phyloP scores from a whole-genome alignment of 345 rosid genomes.

The Euclidium syriacum region DNA sequence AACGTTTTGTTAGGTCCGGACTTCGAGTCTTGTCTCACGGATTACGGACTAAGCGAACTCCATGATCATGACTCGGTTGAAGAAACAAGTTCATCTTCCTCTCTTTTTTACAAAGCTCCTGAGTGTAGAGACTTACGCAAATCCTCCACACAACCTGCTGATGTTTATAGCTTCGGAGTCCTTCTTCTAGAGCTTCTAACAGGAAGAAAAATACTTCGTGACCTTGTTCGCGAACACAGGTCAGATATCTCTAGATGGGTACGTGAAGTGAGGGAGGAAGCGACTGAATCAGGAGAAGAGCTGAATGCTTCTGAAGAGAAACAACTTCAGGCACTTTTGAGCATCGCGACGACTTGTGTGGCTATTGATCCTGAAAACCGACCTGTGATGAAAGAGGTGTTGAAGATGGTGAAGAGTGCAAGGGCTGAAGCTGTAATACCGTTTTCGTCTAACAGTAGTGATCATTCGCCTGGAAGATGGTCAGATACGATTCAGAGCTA shows the following conservation, averaged over 20 bases:
- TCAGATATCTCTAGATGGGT: slow-evolving; percentile 94
- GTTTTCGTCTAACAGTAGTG: slow-evolving; percentile 80
- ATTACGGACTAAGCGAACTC: slow-evolving; percentile 63
- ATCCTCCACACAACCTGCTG: slow-evolving; percentile 71
- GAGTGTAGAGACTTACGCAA: slow-evolving; percentile 62
- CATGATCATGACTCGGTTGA: slow-evolving; percentile 67
- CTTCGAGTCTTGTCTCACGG: slow-evolving; percentile 94
- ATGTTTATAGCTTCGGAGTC: slow-evolving; percentile 95
- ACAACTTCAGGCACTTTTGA: slow-evolving; percentile 80
- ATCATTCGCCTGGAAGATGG: slow-evolving; percentile 82
- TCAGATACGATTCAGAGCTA: slow-evolving; percentile 76
- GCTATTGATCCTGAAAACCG: slow-evolving; percentile 56
- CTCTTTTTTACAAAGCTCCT: slow-evolving; percentile 85
- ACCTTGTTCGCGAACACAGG: slow-evolving; percentile 87
- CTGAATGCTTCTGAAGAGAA: slow-evolving; percentile 79
- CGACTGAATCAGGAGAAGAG: slow-evolving; percentile 87
- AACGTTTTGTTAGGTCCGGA: slow-evolving; percentile 86
- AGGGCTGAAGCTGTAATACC: slow-evolving; percentile 89
- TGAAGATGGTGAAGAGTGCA: slow-evolving; percentile 84
- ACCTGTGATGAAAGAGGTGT: slow-evolving; percentile 74
- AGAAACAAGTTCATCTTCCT: slow-evolving; percentile 62
- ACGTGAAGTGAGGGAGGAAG: slow-evolving; percentile 79
- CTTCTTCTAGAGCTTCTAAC: slow-evolving; percentile 87
- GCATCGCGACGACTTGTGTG: slow-evolving; percentile 77
- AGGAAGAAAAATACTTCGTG: slow-evolving; percentile 87